A percentile compares a stretch with the other conserved stretches of the same genome.
These are phyloP conservation scores for Alternaria arborescens DNA, from an alignment of 2,329 filamentous ascomycete species.

Conservation along the genomic window DNA sequence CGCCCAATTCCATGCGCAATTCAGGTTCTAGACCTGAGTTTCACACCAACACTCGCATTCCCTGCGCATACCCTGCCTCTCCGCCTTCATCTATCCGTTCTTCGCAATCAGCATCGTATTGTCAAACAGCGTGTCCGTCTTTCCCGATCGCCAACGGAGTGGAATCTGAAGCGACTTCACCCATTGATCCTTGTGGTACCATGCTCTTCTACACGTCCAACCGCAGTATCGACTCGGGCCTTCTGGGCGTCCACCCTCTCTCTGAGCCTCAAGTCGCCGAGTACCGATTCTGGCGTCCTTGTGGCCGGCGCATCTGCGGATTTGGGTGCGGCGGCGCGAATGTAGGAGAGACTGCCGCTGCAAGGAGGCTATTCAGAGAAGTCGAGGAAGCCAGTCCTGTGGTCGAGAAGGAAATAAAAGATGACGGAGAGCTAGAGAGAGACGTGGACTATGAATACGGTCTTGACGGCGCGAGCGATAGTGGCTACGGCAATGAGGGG, in stretches of 20 bases:
- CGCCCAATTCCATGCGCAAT: constrained; percentile 3
- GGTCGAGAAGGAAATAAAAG: not conserved
- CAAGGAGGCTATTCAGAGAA: constrained; percentile 42
- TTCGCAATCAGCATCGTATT: not conserved
- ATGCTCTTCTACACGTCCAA: constrained; percentile 44
- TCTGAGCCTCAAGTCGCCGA: constrained; percentile 47
- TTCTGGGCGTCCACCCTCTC: constrained; percentile 42
- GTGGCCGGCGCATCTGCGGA: constrained; percentile 38
- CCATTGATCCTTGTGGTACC: constrained; percentile 38
- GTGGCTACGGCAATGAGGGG: not conserved
- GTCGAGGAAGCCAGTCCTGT: constrained; percentile 26
- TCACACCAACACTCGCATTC: constrained; percentile 8
- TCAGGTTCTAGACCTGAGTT: constrained; percentile 1
- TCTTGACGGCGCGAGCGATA: constrained; percentile 7
- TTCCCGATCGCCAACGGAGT: constrained; percentile 45
- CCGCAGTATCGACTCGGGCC: constrained; percentile 36
- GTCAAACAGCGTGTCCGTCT: not conserved
- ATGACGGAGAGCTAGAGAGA: not conserved
- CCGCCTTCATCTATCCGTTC: not conserved
- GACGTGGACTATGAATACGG: not conserved
- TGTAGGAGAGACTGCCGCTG: constrained; percentile 41
- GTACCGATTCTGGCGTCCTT: constrained; percentile 49
- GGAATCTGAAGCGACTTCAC: constrained; percentile 32
- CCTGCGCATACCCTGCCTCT: constrained; percentile 2
- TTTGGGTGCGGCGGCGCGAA: constrained; percentile 43